Percentiles rank a stretch among this genome's conserved stretches.
phyloP scores from a whole-genome alignment of 768 basidiomycete species.

The Xerocomellus dryophilus region DNA sequence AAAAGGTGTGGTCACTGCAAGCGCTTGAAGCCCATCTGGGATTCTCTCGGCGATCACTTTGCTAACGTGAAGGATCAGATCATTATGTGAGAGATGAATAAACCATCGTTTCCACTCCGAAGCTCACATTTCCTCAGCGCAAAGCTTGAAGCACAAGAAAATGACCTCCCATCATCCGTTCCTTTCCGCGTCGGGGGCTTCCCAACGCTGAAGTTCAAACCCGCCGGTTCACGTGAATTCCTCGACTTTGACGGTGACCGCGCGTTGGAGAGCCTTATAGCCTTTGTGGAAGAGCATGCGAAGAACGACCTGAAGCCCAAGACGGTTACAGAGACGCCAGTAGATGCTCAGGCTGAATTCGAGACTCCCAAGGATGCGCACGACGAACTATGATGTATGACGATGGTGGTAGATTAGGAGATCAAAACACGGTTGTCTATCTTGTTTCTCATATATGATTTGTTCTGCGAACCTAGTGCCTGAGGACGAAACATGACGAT shows the following conservation, averaged over 20 bases:
- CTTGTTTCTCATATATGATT: slow-evolving; percentile 17
- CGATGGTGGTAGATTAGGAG: slow-evolving; percentile 12
- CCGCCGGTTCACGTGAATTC: slow-evolving; percentile 82
- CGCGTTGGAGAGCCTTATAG: slow-evolving; percentile 77
- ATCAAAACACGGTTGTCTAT: slow-evolving; percentile 22
- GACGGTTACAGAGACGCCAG: slow-evolving; percentile 19
- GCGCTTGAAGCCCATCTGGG: slow-evolving; percentile 93
- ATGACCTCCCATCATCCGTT: slow-evolving; percentile 86
- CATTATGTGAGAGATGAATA: slow-evolving; percentile 57
- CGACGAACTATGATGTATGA: slow-evolving; percentile 29
- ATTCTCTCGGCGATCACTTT: slow-evolving; percentile 84
- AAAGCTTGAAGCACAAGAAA: slow-evolving; percentile 95
- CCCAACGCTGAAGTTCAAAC: slow-evolving; percentile 97
- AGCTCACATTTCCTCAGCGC: slow-evolving; percentile 49
- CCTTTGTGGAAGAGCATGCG: slow-evolving; percentile 79
- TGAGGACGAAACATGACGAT: not conserved
- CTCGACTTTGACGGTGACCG: slow-evolving; percentile 93
- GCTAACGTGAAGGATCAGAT: slow-evolving; percentile 68
- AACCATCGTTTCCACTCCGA: not conserved
- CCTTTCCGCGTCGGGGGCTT: slow-evolving; percentile 86
- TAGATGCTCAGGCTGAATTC: slow-evolving; percentile 23
- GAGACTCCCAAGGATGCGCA: slow-evolving; percentile 26
- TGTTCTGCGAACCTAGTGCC: slow-evolving; percentile 8
- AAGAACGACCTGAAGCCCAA: slow-evolving; percentile 64
- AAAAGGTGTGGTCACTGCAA: slow-evolving; percentile 92